phyloP scores from a whole-genome alignment of 805 yeast species.

The Spathaspora girioi region DNA sequence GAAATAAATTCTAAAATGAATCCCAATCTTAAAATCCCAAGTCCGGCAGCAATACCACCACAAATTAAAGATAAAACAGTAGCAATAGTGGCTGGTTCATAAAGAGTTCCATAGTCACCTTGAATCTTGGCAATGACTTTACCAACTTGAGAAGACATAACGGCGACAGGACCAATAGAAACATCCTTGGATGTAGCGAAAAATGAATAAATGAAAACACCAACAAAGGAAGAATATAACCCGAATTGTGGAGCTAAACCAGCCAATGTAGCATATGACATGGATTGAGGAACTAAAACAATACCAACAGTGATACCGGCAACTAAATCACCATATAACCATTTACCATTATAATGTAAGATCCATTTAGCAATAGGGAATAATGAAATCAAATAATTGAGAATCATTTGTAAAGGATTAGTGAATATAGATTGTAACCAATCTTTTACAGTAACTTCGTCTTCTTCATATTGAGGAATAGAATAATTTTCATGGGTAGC shows the following conservation, averaged over 20 bases:
- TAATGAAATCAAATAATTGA: constrained; percentile 53
- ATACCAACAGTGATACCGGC: constrained; percentile 94
- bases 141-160: constrained; percentile 84
- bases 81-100: constrained; percentile 69
- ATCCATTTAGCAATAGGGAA: constrained; percentile 87
- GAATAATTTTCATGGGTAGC: constrained; percentile 9
- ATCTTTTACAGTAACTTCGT: constrained; percentile 29
- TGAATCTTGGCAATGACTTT: constrained; percentile 69
- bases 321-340: constrained; percentile 80
- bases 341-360: constrained; percentile 70
- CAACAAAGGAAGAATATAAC: constrained; percentile 86
- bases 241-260: constrained; percentile 81
- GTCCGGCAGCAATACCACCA: constrained; percentile 80
- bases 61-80: constrained; percentile 74
- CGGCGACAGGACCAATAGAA: constrained; percentile 95
- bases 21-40: constrained; percentile 81
- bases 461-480: constrained; percentile 37
- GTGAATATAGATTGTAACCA: constrained; percentile 24
- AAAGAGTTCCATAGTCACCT: constrained; percentile 30
- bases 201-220: constrained; percentile 82
- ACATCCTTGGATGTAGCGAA: constrained; percentile 96
- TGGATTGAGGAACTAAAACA: constrained; percentile 90
- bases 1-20: constrained; percentile 87
- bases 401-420: constrained; percentile 38
- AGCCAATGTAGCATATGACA: constrained; percentile 92